phyloP scores from a whole-genome alignment of 2,329 filamentous ascomycete genomes.

The Aspergillus sp. region DNA sequence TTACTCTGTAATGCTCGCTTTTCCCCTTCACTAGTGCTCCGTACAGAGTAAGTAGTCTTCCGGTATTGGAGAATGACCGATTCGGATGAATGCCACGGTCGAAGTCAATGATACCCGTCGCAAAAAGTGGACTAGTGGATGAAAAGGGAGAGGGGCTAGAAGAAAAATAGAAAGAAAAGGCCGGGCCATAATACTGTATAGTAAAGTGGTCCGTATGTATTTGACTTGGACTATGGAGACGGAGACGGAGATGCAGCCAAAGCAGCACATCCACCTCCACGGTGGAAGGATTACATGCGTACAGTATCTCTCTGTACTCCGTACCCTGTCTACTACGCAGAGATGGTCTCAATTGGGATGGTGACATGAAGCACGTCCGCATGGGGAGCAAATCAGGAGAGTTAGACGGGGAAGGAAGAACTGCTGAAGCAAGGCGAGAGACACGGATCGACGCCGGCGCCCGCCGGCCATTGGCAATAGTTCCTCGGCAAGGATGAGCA shows the following conservation, averaged over 20 bases:
- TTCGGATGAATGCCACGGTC: constrained; percentile 18
- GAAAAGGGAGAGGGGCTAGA: constrained; percentile 11
- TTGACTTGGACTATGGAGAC: neutral
- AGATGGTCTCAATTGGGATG: neutral
- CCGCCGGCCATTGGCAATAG: constrained; percentile 32
- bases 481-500: constrained; percentile 23
- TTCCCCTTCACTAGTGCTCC: constrained; percentile 8
- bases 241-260: neutral
- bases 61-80: constrained; percentile 15
- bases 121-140: too few relatives aligned
- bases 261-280: neutral
- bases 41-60: constrained; percentile 2
- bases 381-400: constrained; percentile 15
- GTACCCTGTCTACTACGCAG: neutral
- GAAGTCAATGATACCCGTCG: constrained; percentile 17
- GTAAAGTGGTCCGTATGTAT: neutral
- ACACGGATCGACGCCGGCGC: constrained; percentile 31
- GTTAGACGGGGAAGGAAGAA: neutral
- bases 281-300: constrained; percentile 1
- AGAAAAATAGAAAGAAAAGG: constrained; percentile 7
- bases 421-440: constrained; percentile 23
- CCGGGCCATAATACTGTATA: neutral
- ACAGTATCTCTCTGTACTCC: neutral
- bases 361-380: neutral
- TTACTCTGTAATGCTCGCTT: constrained; percentile 3